Base-by-base conservation (phyloP, 1,139 yeast genomes). In the Candida buenavistaensis region DNA sequence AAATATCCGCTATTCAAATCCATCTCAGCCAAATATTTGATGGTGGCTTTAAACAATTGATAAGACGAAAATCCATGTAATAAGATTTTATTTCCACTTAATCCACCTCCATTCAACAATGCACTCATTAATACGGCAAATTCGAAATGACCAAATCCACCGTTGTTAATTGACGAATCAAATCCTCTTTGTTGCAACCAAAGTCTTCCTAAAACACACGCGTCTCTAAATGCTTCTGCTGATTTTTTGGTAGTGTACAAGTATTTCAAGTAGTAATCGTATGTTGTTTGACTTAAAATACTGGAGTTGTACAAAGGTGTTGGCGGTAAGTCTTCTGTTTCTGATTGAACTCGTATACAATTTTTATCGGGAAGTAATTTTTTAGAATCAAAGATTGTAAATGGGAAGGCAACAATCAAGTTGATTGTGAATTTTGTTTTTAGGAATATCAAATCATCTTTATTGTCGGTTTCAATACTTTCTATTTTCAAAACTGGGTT, bases 111-210 rank as follows among this genome's bases (percentile, higher is more conserved):
- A 45, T 82, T 80, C 27, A 92, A 66, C 39, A 92, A 65, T 1
- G 89, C 84, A 28, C 95, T 82, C 81, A 88, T 78, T 33, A 90
- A 60, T 29, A 83, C 65, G 16, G 92, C 82, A 61, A 89, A 89
- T 62, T 92, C 97, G 56, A 88, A 88, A 48, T 84, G 87, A 11
- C 97, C 97, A 57, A 92, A 90, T 0, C 97, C 97, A 29, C 89
- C 89, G 32, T 72, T 67, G 24, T 74, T 68, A 23, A 79, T 48
- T 15, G 75, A 63, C 0, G 95, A 80, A 5, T 77, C 72, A 41
- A 88, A 78, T 0, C 95, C 95, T 45, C 96, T 73, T 61, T 92
- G 97, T 36, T 78, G 74, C 28, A 92, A 70, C 98, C 98, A 92
- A 40, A 92, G 66, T 46, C 90, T 75, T 3, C 97, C 97, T 35